Evolutionary conservation across 2,329 filamentous ascomycete genomes (phyloP), one percentile per base, ranked within the genome.

Genomic region (Didymella exigua): DNA sequence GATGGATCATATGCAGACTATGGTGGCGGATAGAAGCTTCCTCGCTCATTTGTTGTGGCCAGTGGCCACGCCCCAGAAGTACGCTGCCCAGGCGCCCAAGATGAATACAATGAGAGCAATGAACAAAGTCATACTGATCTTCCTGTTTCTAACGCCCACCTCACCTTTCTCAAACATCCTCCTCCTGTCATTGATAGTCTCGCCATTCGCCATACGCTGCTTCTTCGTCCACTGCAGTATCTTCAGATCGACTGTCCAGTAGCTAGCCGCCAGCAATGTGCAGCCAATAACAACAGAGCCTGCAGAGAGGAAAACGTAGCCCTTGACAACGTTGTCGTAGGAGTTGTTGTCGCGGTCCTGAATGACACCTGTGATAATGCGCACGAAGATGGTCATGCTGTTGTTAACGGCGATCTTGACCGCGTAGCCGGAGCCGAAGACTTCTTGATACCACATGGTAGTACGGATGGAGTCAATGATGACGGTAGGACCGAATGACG

Each of bases 361-460:
- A 0, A 87, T 79, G 0, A 81, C 81, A 1, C 84, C 84, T 0
- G 82, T 81, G 18, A 86, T 73, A 37, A 87, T 80, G 0, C 83
- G 76, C 1, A 87, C 75, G 47, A 87, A 82, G 54, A 87, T 85
- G 54, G 78, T 85, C 82, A 86, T 86, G 26, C 79, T 81, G 67
- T 87, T 87, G 65, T 87, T 86, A 65, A 86, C 82, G 19, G 82
- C 82, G 30, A 87, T 80, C 54, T 87, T 87, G 51, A 86, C 69
- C 1, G 83, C 78, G 55, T 86, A 87, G 0, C 81, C 85, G 0
- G 83, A 81, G 0, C 84, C 85, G 54, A 87, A 87, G 0, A 85
- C 81, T 2, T 81, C 81, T 51, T 84, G 81, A 23, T 85, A 77
- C 81, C 83, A 86, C 69, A 87, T 80, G 0, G 79, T 79, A 0